Conservation (phyloP, 2,329 filamentous ascomycete genomes). For the Aspergillus hortae region DNA sequence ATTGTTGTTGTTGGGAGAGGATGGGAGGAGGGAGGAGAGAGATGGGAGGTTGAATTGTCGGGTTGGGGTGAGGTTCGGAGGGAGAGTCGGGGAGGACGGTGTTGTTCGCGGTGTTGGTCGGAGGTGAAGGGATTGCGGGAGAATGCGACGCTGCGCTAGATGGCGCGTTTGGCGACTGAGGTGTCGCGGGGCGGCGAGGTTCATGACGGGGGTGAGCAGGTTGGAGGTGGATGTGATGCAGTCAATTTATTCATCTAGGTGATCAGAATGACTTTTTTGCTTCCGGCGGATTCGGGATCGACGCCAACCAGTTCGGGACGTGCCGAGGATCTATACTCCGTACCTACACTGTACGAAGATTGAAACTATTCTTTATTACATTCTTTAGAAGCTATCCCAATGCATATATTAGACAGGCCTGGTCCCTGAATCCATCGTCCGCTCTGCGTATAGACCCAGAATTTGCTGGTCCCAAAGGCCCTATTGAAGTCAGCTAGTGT, state of each 20-base stretch:
- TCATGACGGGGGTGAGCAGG: conserved; percentile 4
- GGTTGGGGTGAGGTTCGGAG: background rate
- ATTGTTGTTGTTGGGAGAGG: conserved; percentile 12
- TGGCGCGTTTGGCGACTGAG: background rate
- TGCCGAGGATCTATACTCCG: conserved; percentile 3
- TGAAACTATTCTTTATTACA: too few species aligned
- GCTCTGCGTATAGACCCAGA: conserved; percentile 4
- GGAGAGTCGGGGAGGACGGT: background rate
- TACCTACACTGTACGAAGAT: too few species aligned
- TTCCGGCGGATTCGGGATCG: background rate
- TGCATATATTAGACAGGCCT: background rate
- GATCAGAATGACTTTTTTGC: conserved; percentile 2
- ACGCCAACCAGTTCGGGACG: conserved; percentile 5
- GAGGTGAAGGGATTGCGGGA: background rate
- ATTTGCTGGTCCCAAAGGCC: conserved; percentile 24
- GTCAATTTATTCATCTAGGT: background rate
- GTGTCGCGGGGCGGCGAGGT: conserved; percentile 2
- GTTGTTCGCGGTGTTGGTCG: background rate
- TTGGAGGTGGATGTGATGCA: background rate
- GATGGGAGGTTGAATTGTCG: conserved; percentile 26
- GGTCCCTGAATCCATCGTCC: background rate
- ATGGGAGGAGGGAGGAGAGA: conserved; percentile 26
- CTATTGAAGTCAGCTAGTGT: conserved; percentile 11
- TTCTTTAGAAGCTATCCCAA: too few species aligned
- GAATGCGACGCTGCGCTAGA: background rate